Evolutionary conservation across 1,139 yeast species (phyloP).

Genomic region (Nematodospora anomalae): DNA sequence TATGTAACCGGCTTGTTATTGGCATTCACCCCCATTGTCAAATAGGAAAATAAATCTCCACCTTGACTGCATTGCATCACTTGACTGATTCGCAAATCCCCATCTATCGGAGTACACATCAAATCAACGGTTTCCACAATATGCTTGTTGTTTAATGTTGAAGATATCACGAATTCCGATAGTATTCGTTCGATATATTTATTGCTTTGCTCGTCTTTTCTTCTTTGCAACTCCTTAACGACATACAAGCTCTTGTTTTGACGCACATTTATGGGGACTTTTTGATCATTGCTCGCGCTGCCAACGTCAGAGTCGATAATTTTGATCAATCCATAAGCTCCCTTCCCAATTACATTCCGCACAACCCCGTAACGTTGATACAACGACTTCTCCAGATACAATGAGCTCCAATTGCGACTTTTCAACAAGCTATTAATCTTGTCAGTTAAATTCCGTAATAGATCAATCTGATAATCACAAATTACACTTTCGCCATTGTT

Average conservation of each 20-base stretch:
- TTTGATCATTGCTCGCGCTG: background rate
- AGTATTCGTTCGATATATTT: slow-evolving; percentile 69
- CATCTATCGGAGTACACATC: slow-evolving; percentile 40
- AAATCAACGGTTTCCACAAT: slow-evolving; percentile 69
- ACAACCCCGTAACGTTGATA: slow-evolving; percentile 74
- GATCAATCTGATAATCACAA: slow-evolving; percentile 51
- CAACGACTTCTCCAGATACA: slow-evolving; percentile 28
- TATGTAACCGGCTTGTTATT: slow-evolving; percentile 14
- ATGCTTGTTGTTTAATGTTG: slow-evolving; percentile 67
- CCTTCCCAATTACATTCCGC: slow-evolving; percentile 79
- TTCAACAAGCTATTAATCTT: slow-evolving; percentile 34
- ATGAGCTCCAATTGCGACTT: slow-evolving; percentile 19
- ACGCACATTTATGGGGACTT: slow-evolving; percentile 5
- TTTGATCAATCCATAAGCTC: slow-evolving; percentile 84
- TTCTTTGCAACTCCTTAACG: slow-evolving; percentile 57
- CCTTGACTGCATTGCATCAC: slow-evolving; percentile 80
- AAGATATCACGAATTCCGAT: slow-evolving; percentile 75
- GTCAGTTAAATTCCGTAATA: slow-evolving; percentile 50
- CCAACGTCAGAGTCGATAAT: slow-evolving; percentile 56
- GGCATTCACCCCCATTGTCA: slow-evolving; percentile 22
- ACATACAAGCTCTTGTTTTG: slow-evolving; percentile 47
- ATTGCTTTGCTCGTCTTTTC: slow-evolving; percentile 52
- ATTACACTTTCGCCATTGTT: slow-evolving; percentile 48
- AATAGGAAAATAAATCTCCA: slow-evolving; percentile 59
- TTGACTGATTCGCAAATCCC: slow-evolving; percentile 57